Evolutionary conservation across 495 filamentous ascomycete genomes (phyloP), one percentile per base, ranked within the genome.

Genomic region (Margaritispora aquatica): DNA sequence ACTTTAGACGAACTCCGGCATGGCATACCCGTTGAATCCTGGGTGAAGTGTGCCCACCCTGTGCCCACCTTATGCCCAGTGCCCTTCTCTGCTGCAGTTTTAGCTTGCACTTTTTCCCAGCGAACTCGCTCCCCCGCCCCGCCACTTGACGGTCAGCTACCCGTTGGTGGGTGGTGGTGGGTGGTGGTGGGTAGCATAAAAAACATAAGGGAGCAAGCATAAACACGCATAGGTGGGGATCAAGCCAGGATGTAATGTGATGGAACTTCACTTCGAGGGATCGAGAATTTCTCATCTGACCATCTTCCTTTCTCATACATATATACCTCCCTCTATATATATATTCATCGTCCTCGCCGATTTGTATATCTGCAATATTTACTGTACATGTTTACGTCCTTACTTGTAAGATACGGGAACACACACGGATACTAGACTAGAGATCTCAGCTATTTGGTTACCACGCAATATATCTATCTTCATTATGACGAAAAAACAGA

Each of bases 401-500:
- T 63, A 57, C 57, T 59, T 63, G 61, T 46, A 50, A 22, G 23
- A n/a, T 21, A 44, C 46, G 8, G 53, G 52, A 27, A 41, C 11
- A 5, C 5, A 34, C n/a, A n/a, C 29, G 13, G 29, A 34, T 13
- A 34, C 13, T n/a, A 15, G 38, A 44, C 2, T n/a, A 17, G 19
- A 44, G 15, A 8, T n/a, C 19, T 10, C 38, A 10, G 17, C 8
- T 15, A 17, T 44, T 44, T 44, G 38, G 17, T 3, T n/a, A n/a
- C n/a, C 7, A 17, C 11, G 38, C 29, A 34, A 5, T 8, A 44
- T n/a, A 44, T 44, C 38, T 44, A 44, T n/a, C 47, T 41, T 22
- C 47, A 54, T 26, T 13, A 68, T 63, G 60, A 24, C 47, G 44
- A 62, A 62, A 15, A 58, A 27, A 54, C 60, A 48, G 49, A 59